Percentiles rank a stretch among this genome's conserved stretches.
Evolutionary conservation across 2,329 filamentous ascomycete species (phyloP).

Genomic region (Stromatinia cepivora): DNA sequence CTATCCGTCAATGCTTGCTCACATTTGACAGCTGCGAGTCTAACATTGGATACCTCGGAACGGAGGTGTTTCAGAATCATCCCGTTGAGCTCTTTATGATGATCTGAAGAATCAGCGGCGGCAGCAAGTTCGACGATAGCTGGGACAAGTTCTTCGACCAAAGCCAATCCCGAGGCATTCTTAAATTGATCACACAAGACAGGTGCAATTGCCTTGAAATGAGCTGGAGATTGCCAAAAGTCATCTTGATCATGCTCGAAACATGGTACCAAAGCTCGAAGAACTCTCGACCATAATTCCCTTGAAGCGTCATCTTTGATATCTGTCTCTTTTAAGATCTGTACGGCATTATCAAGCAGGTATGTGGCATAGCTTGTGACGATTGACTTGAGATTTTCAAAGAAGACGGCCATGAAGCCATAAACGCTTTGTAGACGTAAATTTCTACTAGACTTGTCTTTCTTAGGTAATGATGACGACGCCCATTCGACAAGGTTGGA

Average conservation of each 20-base stretch:
- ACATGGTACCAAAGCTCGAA: conserved; percentile 70
- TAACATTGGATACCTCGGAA: conserved; percentile 67
- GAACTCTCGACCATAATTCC: conserved; percentile 66
- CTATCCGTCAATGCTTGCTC: conserved; percentile 77
- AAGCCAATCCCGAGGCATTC: conserved; percentile 48
- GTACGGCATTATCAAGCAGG: conserved; percentile 72
- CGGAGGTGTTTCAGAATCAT: conserved; percentile 76
- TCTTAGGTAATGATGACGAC: conserved; percentile 58
- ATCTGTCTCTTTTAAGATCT: conserved; percentile 55
- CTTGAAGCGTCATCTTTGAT: conserved; percentile 51
- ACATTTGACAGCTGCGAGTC: conserved; percentile 79
- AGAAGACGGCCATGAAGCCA: conserved; percentile 77
- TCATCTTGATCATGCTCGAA: conserved; percentile 91
- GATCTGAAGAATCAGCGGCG: conserved; percentile 80
- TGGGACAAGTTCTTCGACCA: conserved; percentile 62
- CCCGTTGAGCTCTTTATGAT: conserved; percentile 86
- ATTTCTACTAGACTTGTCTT: conserved; percentile 57
- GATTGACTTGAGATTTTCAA: conserved; percentile 85
- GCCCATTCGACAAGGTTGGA: conserved; percentile 83
- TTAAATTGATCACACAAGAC: conserved; percentile 69
- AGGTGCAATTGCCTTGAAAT: conserved; percentile 72
- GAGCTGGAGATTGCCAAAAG: conserved; percentile 91
- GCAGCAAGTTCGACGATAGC: conserved; percentile 77
- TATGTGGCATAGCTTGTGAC: conserved; percentile 91
- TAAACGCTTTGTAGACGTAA: conserved; percentile 75